These are phyloP conservation scores for Venturia nashicola DNA, from an alignment of 2,329 filamentous ascomycete genomes.

Conservation along the genomic window DNA sequence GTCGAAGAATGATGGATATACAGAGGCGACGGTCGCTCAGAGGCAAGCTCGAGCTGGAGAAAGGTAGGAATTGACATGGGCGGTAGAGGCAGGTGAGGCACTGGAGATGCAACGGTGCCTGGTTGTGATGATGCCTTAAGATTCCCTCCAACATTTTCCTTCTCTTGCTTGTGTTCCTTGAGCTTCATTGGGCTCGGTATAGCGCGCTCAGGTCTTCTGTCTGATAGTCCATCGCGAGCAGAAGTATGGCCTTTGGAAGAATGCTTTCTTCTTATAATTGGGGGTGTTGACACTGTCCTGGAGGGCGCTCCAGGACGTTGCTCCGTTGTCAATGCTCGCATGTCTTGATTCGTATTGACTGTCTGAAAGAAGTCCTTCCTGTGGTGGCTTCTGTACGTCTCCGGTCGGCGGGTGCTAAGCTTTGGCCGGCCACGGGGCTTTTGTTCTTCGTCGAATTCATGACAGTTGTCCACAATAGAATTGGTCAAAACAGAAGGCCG, in stretches of 20 bases:
- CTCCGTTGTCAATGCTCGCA: neutral
- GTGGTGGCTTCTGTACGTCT: neutral
- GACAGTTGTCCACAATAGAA: slow-evolving; percentile 18
- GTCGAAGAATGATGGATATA: slow-evolving; percentile 48
- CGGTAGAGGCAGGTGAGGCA: slow-evolving; percentile 27
- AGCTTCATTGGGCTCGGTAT: slow-evolving; percentile 20
- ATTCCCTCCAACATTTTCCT: neutral
- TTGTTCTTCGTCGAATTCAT: neutral
- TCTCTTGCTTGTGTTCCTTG: slow-evolving; percentile 18
- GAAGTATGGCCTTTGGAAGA: slow-evolving; percentile 6
- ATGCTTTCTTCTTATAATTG: slow-evolving; percentile 4
- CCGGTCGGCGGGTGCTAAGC: neutral
- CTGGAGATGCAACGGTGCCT: slow-evolving; percentile 28
- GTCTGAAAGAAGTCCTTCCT: neutral
- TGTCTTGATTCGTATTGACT: neutral
- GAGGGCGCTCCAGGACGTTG: neutral
- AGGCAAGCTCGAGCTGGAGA: slow-evolving; percentile 52
- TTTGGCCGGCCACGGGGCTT: neutral
- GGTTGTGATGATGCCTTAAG: slow-evolving; percentile 7
- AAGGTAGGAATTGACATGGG: slow-evolving; percentile 53
- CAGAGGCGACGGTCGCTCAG: slow-evolving; percentile 46
- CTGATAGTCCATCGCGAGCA: slow-evolving; percentile 17
- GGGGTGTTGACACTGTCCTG: slow-evolving; percentile 6
- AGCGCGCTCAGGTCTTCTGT: slow-evolving; percentile 22
- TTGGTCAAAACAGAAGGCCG: slow-evolving; percentile 7